Evolutionary conservation across 2,329 filamentous ascomycete species (phyloP), one percentile per base, ranked within the genome.

Genomic region (Didymellaceae sp.): DNA sequence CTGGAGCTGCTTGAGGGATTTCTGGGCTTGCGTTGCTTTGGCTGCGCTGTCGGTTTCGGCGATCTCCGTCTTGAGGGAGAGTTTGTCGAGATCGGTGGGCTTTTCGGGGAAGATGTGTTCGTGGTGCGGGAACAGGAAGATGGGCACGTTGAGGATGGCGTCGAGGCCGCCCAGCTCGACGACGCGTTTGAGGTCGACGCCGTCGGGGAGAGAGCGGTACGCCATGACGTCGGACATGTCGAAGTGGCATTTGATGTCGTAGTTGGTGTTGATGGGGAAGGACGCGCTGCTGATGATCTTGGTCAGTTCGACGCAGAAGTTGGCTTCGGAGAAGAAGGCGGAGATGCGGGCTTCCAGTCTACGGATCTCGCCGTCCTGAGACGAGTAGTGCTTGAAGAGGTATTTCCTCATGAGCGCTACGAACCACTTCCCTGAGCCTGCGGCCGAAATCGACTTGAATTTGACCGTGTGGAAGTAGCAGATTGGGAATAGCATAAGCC

Each of bases 381-480:
- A 68, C 3, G 74, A 69, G 57, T 81, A 77, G 33, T 78, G 71
- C 54, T 78, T 76, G 71, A 83, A 82, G 13, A 83, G 65, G 16
- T 81, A 72, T 24, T 78, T 61, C 26, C 76, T 68, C 38, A 83
- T 73, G 32, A 81, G 63, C 8, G 68, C 68, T 2, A 77, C 75
- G 14, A 82, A 73, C 75, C 78, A 82, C 45, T 75, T 73, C 0
- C 80, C 80, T 6, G 80, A 81, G 0, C 77, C 76, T 5, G 77
- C 78, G 1, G 75, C 75, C 20, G 75, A 80, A 37, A 83, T 71
- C 0, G 79, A 81, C n/a, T 71, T 63, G 52, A 82, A 77, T 32
- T 67, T 70, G 39, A 82, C 74, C 0, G 79, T 77, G 52, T 83
- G 80, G 49, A 82, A 81, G 55, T 82, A 81, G 52, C 75, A 77